Conservation (phyloP, 2,329 filamentous ascomycete genomes). For the Pestalotiopsis sp. region DNA sequence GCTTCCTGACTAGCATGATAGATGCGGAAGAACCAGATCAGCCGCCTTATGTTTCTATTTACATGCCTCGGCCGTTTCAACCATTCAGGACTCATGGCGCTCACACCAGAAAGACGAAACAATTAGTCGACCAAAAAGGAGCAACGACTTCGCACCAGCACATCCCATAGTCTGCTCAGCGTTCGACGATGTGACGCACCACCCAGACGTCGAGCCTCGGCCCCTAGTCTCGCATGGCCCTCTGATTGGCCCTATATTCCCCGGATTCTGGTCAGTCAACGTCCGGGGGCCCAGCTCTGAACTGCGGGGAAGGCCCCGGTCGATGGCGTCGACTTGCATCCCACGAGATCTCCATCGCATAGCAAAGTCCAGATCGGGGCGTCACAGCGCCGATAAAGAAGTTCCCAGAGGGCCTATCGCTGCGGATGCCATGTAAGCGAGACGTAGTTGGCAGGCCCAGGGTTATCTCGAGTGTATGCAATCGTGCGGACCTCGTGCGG, state of each 20-base stretch:
- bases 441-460: neutral
- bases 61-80: neutral
- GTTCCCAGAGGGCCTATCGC: neutral
- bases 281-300: neutral
- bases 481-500: neutral
- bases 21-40: neutral
- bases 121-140: neutral
- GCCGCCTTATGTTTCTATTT: neutral
- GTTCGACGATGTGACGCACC: neutral
- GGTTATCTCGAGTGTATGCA: neutral
- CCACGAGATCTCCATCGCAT: neutral
- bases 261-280: neutral
- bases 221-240: neutral
- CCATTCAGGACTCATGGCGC: neutral
- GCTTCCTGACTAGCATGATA: neutral
- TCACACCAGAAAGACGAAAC: neutral
- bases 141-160: neutral
- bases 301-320: conserved; percentile 6
- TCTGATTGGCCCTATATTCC: neutral
- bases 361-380: neutral
- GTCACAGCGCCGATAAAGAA: neutral
- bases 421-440: neutral
- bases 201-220: neutral
- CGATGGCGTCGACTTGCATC: neutral
- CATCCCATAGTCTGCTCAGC: neutral